phyloP scores from a whole-genome alignment of 2,329 filamentous ascomycete genomes.

The Eutypa lata region DNA sequence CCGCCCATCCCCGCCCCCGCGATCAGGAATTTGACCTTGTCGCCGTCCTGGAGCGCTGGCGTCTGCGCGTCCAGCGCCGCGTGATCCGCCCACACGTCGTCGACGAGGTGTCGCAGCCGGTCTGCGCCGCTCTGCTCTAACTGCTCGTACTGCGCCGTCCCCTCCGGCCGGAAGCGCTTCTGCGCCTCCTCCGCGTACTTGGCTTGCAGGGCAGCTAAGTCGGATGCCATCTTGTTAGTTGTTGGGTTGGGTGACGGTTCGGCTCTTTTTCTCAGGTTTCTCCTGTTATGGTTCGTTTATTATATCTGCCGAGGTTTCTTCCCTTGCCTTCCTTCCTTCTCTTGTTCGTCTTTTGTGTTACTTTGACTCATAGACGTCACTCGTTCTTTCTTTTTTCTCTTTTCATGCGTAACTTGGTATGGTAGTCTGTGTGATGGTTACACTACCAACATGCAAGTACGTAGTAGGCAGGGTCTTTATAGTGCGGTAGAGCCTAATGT shows the following conservation, averaged over 20 bases:
- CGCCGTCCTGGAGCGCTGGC: conserved; percentile 17
- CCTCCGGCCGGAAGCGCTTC: conserved; percentile 26
- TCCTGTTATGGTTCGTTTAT: background rate
- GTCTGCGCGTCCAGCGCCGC: conserved; percentile 23
- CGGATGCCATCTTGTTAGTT: conserved; percentile 2
- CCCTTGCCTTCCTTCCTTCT: too few species aligned
- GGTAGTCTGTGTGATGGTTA: too few species aligned
- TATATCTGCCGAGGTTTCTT: too few species aligned
- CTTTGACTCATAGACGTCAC: too few species aligned
- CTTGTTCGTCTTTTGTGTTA: too few species aligned
- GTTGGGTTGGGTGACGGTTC: background rate
- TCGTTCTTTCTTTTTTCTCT: too few species aligned
- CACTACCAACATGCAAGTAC: too few species aligned
- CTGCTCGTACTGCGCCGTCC: conserved; percentile 19
- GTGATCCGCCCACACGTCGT: conserved; percentile 28
- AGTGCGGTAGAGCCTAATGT: too few species aligned
- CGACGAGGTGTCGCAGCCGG: conserved; percentile 24
- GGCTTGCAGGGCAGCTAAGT: conserved; percentile 19
- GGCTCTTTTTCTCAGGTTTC: background rate
- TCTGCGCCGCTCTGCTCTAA: conserved; percentile 21
- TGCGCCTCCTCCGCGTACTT: conserved; percentile 25
- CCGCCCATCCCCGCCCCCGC: conserved; percentile 25
- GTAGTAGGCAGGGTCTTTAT: too few species aligned
- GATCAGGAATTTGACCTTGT: conserved; percentile 26
- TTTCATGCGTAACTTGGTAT: too few species aligned